These are phyloP conservation scores for Alternaria rosae DNA, from an alignment of 2,329 filamentous ascomycete genomes.

Conservation along the genomic window DNA sequence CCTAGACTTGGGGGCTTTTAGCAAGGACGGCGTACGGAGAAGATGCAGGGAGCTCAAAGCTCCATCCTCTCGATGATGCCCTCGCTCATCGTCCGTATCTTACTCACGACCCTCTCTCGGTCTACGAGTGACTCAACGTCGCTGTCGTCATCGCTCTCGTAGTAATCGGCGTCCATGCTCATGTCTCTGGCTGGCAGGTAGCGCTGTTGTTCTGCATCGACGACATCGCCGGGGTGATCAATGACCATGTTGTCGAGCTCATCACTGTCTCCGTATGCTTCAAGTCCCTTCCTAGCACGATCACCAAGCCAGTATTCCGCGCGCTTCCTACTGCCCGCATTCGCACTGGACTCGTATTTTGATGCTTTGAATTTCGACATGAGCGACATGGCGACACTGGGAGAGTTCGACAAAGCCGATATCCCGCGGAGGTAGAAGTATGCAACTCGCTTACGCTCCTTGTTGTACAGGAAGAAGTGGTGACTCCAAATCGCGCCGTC, in stretches of 20 bases:
- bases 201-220: constrained; percentile 51
- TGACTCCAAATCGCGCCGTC: constrained; percentile 94
- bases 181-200: constrained; percentile 39
- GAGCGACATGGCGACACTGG: constrained; percentile 49
- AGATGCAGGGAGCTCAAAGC: constrained; percentile 42
- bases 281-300: constrained; percentile 56
- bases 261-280: constrained; percentile 55
- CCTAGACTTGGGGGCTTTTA: neutral
- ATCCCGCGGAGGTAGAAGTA: constrained; percentile 94
- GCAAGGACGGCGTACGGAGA: neutral
- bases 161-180: constrained; percentile 42
- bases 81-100: constrained; percentile 61
- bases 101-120: constrained; percentile 50
- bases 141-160: constrained; percentile 42
- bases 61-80: constrained; percentile 63
- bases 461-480: constrained; percentile 99
- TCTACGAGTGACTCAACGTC: constrained; percentile 43
- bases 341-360: constrained; percentile 59
- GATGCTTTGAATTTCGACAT: constrained; percentile 50
- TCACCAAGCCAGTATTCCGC: constrained; percentile 89
- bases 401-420: constrained; percentile 74
- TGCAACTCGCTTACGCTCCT: constrained; percentile 86
- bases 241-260: constrained; percentile 53
- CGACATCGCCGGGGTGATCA: constrained; percentile 47
- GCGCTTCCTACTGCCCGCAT: constrained; percentile 74